Base-by-base conservation (phyloP, 1,284 basidiomycete species). In the Cryptococcus depauperatus region DNA sequence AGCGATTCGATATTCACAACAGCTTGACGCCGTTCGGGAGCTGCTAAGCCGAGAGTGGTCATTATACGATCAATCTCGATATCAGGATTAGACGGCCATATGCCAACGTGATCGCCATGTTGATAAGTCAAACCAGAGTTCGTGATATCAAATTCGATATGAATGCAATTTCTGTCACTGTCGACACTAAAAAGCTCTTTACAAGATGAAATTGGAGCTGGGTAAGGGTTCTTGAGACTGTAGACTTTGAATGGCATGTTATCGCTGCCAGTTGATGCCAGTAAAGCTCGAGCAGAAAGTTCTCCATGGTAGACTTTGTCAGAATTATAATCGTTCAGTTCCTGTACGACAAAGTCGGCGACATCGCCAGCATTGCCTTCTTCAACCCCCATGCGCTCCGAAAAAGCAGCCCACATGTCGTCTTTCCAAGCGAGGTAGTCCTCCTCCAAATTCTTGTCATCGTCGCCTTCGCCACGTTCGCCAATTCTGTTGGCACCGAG, bases 401-500 rank as follows among this genome's bases (percentile, higher is more conserved):
- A 79, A 50, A 98, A 88, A 5, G 82, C 80, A 37, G 85, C 83
- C 83, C 91, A 96, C 90, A 96, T 92, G 59, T 77, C 79, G 67
- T 98, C 93, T 72, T 98, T 98, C 93, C 93, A 98, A 55, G 88
- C 90, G n/a, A 98, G 79, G 69, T 97, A 98, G 73, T 98, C 93
- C 74, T 98, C 95, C 71, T 98, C 93, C 88, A 98, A 93, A 65
- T 86, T 91, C 77, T 95, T 95, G 73, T 98, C 93, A 67, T 98
- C 93, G 64, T 98, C 93, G 57, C 93, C 93, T 73, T 97, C 91
- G 16, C 93, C 95, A 34, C 84, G 79, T 67, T 85, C 83, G 42
- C 92, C 92, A 43, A 98, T 86, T 50, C 90, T 81, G 49, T 77
- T 72, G 25, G 82, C 95, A 27, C 91, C 92, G 74, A 93, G 83